Evolutionary conservation across 2,329 filamentous ascomycete species (phyloP), one percentile per base, ranked within the genome.

Genomic region (Talaromyces atroroseus): DNA sequence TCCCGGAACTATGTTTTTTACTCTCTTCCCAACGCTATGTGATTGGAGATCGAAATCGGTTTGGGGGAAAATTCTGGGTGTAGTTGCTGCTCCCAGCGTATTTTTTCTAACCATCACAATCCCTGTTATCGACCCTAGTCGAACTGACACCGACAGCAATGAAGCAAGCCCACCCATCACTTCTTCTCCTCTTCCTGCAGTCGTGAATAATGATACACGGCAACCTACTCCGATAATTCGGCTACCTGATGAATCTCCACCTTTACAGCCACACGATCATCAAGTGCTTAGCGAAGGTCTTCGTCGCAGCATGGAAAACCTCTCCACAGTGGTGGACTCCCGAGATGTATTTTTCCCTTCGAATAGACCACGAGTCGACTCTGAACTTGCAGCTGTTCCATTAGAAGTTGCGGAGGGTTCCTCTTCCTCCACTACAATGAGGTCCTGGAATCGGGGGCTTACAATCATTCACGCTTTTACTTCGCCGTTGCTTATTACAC

Each of bases 381-480:
- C 75, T 2, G 74, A 76, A 57, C 61, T 73, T 18, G 70, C 71
- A 5, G 67, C 74, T 26, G 42, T 36, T 2, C 49, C 48, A 18
- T 61, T 66, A 16, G 67, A 53, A 58, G 64, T 32, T 21, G 53
- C 40, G 3, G 42, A 58, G 16, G 60, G 63, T 12, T 52, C 66
- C 62, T 47, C 65, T 24, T 24, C 65, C 24, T 59, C 66, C 42
- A 57, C 46, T 14, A 42, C 62, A 2, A 62, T 72, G 2, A 79
- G 81, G 54, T 80, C 85, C 29, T 97, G 94, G 92, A 95, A 92
- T 65, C 83, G 91, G 52, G 99, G 94, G 92, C 82, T 99, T 3
- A 82, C 95, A 12, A 83, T 86, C 12, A 72, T 94, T 10, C 95
- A 99, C 66, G 80, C 94, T 49, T 91, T 96, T 68, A 89, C 88